A percentile compares a stretch with the other conserved stretches of the same genome.
phyloP scores from a whole-genome alignment of 2,329 filamentous ascomycete species.

The Colletotrichum gigasporum region DNA sequence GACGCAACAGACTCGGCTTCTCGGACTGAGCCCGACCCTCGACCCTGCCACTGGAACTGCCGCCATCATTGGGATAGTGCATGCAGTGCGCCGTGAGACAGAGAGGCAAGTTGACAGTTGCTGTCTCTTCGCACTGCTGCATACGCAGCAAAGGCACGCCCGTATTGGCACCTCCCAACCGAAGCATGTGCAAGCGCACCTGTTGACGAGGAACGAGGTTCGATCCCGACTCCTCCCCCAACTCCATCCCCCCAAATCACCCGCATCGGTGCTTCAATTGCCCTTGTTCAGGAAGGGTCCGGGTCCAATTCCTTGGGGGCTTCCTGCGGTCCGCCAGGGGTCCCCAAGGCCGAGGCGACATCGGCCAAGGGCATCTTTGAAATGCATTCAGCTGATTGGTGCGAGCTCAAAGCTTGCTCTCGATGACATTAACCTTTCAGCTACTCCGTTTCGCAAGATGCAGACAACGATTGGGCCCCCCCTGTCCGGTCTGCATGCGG shows the following conservation, averaged over 20 bases:
- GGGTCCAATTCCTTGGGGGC: slow-evolving; percentile 21
- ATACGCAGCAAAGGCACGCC: no score
- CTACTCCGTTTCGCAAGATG: slow-evolving; percentile 30
- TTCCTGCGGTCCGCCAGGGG: slow-evolving; percentile 25
- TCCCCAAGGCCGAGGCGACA: slow-evolving; percentile 28
- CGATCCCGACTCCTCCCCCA: slow-evolving; percentile 10
- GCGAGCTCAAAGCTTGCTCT: slow-evolving; percentile 30
- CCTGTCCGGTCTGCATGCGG: slow-evolving; percentile 27
- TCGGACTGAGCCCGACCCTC: not conserved
- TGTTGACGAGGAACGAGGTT: slow-evolving; percentile 14
- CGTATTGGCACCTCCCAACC: not conserved
- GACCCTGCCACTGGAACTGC: not conserved
- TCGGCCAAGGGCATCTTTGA: slow-evolving; percentile 34
- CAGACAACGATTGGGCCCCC: slow-evolving; percentile 18
- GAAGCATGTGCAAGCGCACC: slow-evolving; percentile 26
- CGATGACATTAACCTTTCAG: slow-evolving; percentile 33
- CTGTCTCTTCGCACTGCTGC: not conserved
- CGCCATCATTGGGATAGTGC: not conserved
- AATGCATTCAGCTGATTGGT: slow-evolving; percentile 33
- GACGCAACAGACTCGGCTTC: slow-evolving; percentile 1
- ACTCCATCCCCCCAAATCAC: slow-evolving; percentile 25
- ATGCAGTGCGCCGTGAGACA: slow-evolving; percentile 6
- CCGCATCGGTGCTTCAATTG: slow-evolving; percentile 22
- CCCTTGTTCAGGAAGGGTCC: slow-evolving; percentile 28
- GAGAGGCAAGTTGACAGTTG: not conserved